Evolutionary conservation across 2,329 filamentous ascomycete species (phyloP), one percentile per base, ranked within the genome.

Genomic region (Ophiosphaerella korrae): DNA sequence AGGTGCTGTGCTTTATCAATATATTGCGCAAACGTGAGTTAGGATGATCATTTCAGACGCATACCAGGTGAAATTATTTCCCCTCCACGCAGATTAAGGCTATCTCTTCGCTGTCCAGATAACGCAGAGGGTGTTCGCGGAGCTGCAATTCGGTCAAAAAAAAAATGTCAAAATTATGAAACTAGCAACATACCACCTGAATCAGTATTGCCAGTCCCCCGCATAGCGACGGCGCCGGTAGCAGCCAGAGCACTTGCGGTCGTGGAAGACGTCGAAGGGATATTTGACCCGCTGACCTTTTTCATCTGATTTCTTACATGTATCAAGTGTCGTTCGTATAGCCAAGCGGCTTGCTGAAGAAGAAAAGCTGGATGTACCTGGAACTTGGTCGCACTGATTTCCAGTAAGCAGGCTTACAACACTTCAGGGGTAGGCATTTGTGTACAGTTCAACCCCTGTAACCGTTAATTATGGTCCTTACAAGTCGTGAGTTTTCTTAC

Each of bases 301-400:
- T 89, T 86, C 79, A 97, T 91, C 75, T 97, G 92, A 16, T 89
- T 92, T 60, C 90, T 86, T 41, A 97, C 90, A 71, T 97, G 91
- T 0, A 90, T 89, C 24, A 95, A 84, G 76, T 97, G 91, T 44
- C 90, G 83, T 71, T 97, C 92, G 68, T 94, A 96, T 5, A 97
- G 84, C 84, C 92, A 96, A 73, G 91, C 92, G 57, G 92, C 92
- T 75, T 99, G 92, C 70, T 96, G 90, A 13, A 97, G 84, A 29
- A 99, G 82, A 67, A 97, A 97, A 35, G 91, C 83, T 50, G 95
- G 85, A 23, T 90, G 88, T 16, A 97, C 93, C 56, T 92, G 84
- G 74, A 97, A 96, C 39, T 84, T 81, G 45, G 83, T 80, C 40
- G 90, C 90, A 68, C 88, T 72, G 26, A 18, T 3, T 6, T 13